Conservation (phyloP, 352 stramenopile species). For the Globisporangium iwayamae region DNA sequence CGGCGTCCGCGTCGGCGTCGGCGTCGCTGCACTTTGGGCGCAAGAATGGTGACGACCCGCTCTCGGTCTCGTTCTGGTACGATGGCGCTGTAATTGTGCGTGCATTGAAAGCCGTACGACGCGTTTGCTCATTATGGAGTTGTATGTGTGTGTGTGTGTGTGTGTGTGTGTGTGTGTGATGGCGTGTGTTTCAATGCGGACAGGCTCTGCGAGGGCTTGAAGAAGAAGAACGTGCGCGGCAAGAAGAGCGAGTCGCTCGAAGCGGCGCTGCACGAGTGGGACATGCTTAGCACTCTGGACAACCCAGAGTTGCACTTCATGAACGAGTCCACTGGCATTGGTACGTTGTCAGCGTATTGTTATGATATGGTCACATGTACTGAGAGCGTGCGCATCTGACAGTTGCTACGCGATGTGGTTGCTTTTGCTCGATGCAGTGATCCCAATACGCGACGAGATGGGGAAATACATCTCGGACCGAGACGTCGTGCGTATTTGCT, state of each 20-base stretch:
- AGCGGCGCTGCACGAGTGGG: slow-evolving; percentile 40
- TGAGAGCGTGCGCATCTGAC: neutral
- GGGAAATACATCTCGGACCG: slow-evolving; percentile 59
- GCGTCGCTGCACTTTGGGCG: slow-evolving; percentile 53
- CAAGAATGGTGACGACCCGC: slow-evolving; percentile 40
- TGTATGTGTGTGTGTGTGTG: neutral
- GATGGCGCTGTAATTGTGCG: neutral
- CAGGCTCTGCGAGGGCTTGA: slow-evolving; percentile 69
- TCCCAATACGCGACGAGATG: slow-evolving; percentile 51
- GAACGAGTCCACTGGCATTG: slow-evolving; percentile 70
- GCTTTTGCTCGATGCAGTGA: slow-evolving; percentile 22
- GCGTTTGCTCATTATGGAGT: neutral
- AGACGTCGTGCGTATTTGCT: slow-evolving; percentile 73
- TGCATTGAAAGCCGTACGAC: neutral
- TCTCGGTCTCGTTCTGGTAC: slow-evolving; percentile 60
- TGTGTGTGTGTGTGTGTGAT: neutral
- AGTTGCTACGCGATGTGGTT: neutral
- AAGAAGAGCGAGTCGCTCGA: slow-evolving; percentile 45
- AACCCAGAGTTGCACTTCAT: slow-evolving; percentile 53
- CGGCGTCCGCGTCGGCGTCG: slow-evolving; percentile 36
- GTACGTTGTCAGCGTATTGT: slow-evolving; percentile 9
- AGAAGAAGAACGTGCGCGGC: slow-evolving; percentile 58
- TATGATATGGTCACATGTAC: no score
- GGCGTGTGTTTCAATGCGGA: neutral
- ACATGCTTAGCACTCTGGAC: slow-evolving; percentile 37